A percentile compares a stretch with the other conserved stretches of the same genome.
Evolutionary conservation across 2,329 filamentous ascomycete genomes (phyloP).

Genomic region (Byssochlamys sp.): DNA sequence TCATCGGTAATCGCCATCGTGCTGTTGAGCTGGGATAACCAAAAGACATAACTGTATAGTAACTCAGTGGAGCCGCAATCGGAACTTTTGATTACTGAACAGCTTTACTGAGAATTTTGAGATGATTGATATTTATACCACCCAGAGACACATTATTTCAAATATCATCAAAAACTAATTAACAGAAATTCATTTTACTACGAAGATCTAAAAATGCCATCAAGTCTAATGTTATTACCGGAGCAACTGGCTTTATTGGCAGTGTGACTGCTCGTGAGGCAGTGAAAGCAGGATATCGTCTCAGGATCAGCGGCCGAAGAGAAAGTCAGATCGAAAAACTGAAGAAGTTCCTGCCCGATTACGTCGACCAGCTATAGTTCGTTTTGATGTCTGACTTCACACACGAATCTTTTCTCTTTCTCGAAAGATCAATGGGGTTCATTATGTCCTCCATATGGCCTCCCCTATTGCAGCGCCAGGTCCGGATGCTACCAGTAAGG

Average conservation of each 20-base stretch:
- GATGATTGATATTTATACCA: too few relatives aligned
- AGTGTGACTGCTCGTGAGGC: slow-evolving; percentile 4
- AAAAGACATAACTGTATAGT: too few relatives aligned
- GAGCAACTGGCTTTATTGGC: slow-evolving; percentile 17
- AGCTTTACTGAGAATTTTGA: too few relatives aligned
- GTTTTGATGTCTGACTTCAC: slow-evolving; percentile 12
- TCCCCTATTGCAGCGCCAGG: slow-evolving; percentile 6
- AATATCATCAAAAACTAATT: too few relatives aligned
- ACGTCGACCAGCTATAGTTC: slow-evolving; percentile 7
- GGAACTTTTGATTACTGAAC: too few relatives aligned
- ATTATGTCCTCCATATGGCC: slow-evolving; percentile 14
- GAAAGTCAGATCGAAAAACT: slow-evolving; percentile 7
- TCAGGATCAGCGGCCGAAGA: slow-evolving; percentile 11
- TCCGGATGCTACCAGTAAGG: slow-evolving; percentile 6
- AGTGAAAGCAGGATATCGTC: slow-evolving; percentile 11
- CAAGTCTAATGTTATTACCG: slow-evolving; percentile 13
- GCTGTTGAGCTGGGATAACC: too few relatives aligned
- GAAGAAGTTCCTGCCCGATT: slow-evolving; percentile 2
- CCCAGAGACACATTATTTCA: too few relatives aligned
- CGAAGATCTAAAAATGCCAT: not conserved
- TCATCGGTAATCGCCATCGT: too few relatives aligned
- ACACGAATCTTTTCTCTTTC: slow-evolving; percentile 2
- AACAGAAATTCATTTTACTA: too few relatives aligned
- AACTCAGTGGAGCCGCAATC: too few relatives aligned
- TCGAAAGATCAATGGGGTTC: slow-evolving; percentile 6